These are phyloP conservation scores for Dichotomopilus funicola DNA, from an alignment of 2,329 filamentous ascomycete species.

Conservation along the genomic window DNA sequence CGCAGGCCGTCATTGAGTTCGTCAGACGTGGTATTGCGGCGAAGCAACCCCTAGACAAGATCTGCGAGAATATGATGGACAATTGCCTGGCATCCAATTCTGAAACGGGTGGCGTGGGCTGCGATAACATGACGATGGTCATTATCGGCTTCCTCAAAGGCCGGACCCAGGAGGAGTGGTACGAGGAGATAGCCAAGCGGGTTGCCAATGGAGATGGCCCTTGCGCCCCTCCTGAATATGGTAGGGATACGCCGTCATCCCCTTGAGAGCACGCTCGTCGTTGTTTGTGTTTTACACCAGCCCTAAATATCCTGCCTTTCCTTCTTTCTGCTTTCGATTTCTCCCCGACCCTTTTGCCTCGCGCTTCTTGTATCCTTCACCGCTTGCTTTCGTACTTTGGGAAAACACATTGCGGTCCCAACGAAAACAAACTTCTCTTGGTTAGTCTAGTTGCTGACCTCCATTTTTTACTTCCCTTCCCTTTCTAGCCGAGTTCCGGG, in stretches of 20 bases:
- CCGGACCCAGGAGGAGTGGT: conserved; percentile 96
- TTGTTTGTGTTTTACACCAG: not conserved
- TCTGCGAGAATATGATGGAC: conserved; percentile 99
- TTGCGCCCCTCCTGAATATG: conserved; percentile 98
- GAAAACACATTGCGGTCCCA: too few species aligned
- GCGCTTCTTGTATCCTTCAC: not conserved
- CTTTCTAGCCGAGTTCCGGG: conserved; percentile 70
- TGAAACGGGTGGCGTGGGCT: conserved; percentile 94
- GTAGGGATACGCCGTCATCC: conserved; percentile 58
- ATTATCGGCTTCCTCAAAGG: conserved; percentile 84
- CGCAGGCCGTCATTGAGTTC: conserved; percentile 94
- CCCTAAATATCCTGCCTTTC: conserved; percentile 9
- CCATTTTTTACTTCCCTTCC: conserved; percentile 14
- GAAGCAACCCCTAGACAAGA: conserved; percentile 88
- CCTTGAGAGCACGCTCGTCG: conserved; percentile 13
- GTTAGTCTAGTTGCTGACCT: conserved; percentile 21
- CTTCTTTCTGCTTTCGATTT: not conserved
- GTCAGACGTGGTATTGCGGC: conserved; percentile 92
- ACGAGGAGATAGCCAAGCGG: conserved; percentile 86
- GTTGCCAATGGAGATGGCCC: conserved; percentile 96
- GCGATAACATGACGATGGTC: conserved; percentile 99
- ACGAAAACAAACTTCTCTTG: not conserved
- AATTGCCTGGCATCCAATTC: conserved; percentile 97
- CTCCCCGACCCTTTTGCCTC: not conserved
- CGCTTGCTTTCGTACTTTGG: not conserved